Percentiles rank a stretch among this genome's conserved stretches.
These are phyloP conservation scores for Trametes versicolor DNA, from an alignment of 1,284 basidiomycete species.

Conservation along the genomic window DNA sequence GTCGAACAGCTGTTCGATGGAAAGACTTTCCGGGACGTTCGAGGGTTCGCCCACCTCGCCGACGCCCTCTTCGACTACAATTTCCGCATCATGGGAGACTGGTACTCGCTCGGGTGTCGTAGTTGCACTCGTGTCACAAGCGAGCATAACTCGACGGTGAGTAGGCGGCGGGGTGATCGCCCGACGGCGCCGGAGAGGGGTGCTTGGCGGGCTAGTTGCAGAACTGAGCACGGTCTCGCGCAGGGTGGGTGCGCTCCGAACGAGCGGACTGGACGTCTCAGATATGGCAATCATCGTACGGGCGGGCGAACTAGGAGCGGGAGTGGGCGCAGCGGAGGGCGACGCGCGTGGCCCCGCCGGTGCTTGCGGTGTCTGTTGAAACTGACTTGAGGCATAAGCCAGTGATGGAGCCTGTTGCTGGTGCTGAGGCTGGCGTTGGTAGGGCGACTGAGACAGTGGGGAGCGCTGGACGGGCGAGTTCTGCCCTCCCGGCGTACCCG, in stretches of 20 bases:
- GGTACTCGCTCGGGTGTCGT: no score
- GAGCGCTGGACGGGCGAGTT: slow-evolving; percentile 27
- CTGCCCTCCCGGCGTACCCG: not conserved
- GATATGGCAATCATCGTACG: not conserved
- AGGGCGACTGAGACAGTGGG: slow-evolving; percentile 20
- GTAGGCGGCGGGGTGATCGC: slow-evolving; percentile 29
- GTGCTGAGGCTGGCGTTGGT: not conserved
- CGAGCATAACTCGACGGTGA: slow-evolving; percentile 24
- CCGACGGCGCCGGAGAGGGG: slow-evolving; percentile 24
- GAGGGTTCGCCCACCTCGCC: slow-evolving; percentile 9
- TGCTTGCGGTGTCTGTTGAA: not conserved
- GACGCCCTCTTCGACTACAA: not conserved
- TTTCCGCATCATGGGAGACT: not conserved
- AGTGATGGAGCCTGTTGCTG: not conserved
- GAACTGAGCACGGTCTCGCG: not conserved
- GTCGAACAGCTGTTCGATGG: slow-evolving; percentile 29
- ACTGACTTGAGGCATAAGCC: not conserved
- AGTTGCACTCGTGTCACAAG: slow-evolving; percentile 13
- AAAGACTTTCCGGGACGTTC: slow-evolving; percentile 14
- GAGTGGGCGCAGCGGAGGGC: not conserved
- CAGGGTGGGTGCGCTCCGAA: slow-evolving; percentile 20
- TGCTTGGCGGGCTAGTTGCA: not conserved
- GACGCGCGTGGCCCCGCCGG: slow-evolving; percentile 15
- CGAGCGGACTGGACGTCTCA: slow-evolving; percentile 1
- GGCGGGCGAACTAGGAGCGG: not conserved